phyloP scores from a whole-genome alignment of 768 basidiomycete species.

The Mycena vulgaris region DNA sequence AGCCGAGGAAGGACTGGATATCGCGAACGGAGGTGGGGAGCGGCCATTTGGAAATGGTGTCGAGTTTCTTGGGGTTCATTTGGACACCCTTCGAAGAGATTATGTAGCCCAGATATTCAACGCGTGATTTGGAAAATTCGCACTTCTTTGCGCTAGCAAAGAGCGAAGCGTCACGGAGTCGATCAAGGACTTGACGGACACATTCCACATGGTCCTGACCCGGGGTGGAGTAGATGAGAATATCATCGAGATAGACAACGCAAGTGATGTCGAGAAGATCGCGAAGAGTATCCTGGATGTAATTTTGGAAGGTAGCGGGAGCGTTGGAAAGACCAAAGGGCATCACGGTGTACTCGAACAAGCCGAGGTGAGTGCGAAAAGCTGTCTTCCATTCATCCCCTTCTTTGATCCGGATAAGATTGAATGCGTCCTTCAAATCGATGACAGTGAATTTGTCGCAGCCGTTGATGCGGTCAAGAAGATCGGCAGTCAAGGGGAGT shows the following conservation, averaged over 20 bases:
- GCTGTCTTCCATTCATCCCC: slow-evolving; percentile 58
- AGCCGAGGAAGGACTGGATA: no score
- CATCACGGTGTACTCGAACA: slow-evolving; percentile 57
- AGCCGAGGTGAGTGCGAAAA: slow-evolving; percentile 54
- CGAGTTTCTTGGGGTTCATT: slow-evolving; percentile 59
- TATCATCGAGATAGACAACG: not conserved
- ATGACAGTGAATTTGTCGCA: slow-evolving; percentile 44
- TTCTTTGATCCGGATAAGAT: slow-evolving; percentile 4
- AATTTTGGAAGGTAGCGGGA: slow-evolving; percentile 49
- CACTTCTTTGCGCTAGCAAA: slow-evolving; percentile 59
- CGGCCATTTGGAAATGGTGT: slow-evolving; percentile 56
- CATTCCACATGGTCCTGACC: not conserved
- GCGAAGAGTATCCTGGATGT: slow-evolving; percentile 9
- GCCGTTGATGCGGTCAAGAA: slow-evolving; percentile 53
- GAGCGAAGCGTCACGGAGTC: slow-evolving; percentile 34
- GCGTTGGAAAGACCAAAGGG: slow-evolving; percentile 57
- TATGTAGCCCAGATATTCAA: slow-evolving; percentile 59
- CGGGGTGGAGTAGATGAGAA: not conserved
- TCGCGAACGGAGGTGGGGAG: no score
- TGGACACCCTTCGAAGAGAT: slow-evolving; percentile 38
- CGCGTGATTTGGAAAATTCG: slow-evolving; percentile 58
- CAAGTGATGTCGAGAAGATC: slow-evolving; percentile 1
- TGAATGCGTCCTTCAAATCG: slow-evolving; percentile 25
- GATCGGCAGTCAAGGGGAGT: slow-evolving; percentile 46
- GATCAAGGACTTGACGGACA: not conserved